A percentile compares a stretch with the other conserved stretches of the same genome.
These are phyloP conservation scores for Taxillus chinensis DNA, from an alignment of 164 flowering plant species.

Conservation along the genomic window DNA sequence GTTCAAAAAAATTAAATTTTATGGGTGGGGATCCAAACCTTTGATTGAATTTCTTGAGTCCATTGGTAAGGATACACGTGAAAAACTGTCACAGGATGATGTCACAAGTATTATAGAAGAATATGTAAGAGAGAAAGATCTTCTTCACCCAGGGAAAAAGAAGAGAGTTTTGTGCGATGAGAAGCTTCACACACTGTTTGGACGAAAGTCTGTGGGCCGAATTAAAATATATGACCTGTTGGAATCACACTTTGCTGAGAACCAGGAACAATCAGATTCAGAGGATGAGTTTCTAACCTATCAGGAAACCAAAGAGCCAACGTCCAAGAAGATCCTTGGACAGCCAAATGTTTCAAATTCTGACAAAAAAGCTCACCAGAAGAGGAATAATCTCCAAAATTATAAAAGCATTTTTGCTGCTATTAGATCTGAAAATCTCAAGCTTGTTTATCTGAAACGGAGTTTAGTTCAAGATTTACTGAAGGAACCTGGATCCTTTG, in stretches of 20 bases:
- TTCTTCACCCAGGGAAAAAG: constrained; percentile 25
- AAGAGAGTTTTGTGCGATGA: constrained; percentile 31
- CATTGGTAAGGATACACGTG: constrained; percentile 19
- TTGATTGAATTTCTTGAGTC: constrained; percentile 27
- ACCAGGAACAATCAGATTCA: constrained; percentile 9
- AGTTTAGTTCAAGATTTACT: constrained; percentile 22
- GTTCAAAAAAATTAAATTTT: constrained; percentile 22
- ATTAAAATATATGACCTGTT: constrained; percentile 24
- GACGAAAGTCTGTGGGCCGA: constrained; percentile 23
- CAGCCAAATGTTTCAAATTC: background rate
- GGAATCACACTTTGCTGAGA: constrained; percentile 26
- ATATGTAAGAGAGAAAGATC: constrained; percentile 21
- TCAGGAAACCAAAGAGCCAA: constrained; percentile 9
- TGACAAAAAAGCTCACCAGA: constrained; percentile 4
- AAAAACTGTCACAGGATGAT: constrained; percentile 19
- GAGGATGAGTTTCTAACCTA: constrained; percentile 11
- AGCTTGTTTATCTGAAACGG: constrained; percentile 29
- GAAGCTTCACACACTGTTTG: constrained; percentile 22
- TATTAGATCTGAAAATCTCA: constrained; percentile 25
- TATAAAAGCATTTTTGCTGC: constrained; percentile 25
- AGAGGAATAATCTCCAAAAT: constrained; percentile 6
- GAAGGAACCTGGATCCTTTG: constrained; percentile 18
- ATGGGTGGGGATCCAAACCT: constrained; percentile 36
- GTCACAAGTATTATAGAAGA: constrained; percentile 15
- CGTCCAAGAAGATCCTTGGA: background rate